Evolutionary conservation across 257 asterid species (phyloP).

Genomic region (Craterostigma plantagineum): DNA sequence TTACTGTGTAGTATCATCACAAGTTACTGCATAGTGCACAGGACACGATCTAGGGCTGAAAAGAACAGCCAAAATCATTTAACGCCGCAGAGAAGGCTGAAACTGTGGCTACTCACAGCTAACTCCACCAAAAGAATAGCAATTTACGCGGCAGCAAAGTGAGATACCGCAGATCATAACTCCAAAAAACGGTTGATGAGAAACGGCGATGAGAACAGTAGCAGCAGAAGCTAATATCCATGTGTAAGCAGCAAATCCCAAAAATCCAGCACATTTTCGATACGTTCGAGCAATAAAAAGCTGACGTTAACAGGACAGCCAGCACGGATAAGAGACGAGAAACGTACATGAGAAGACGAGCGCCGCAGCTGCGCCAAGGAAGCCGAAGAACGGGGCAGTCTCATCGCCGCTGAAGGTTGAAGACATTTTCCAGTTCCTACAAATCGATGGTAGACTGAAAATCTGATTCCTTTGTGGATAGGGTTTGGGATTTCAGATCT

Average conservation of each 20-base stretch:
- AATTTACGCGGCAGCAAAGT: neutral
- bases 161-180: neutral
- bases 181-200: neutral
- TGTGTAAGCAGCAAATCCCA: neutral
- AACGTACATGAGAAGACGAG: slow-evolving; percentile 46
- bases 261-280: neutral
- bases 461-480: slow-evolving; percentile 1
- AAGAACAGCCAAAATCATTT: slow-evolving; percentile 6
- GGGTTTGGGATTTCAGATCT: slow-evolving; percentile 19
- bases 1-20: too few relatives aligned
- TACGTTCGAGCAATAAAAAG: neutral
- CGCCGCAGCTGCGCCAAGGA: slow-evolving; percentile 57
- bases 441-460: slow-evolving; percentile 5
- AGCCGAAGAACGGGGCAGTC: slow-evolving; percentile 61
- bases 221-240: neutral
- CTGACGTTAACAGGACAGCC: too few relatives aligned
- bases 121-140: too few relatives aligned
- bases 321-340: neutral
- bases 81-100: neutral
- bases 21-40: too few relatives aligned
- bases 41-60: too few relatives aligned
- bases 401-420: slow-evolving; percentile 53
- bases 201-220: neutral
- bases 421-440: slow-evolving; percentile 17
- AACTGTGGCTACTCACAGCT: too few relatives aligned